Evolutionary conservation across 192 early-diverging fungal species (phyloP).

Genomic region (Coemansia sp.): DNA sequence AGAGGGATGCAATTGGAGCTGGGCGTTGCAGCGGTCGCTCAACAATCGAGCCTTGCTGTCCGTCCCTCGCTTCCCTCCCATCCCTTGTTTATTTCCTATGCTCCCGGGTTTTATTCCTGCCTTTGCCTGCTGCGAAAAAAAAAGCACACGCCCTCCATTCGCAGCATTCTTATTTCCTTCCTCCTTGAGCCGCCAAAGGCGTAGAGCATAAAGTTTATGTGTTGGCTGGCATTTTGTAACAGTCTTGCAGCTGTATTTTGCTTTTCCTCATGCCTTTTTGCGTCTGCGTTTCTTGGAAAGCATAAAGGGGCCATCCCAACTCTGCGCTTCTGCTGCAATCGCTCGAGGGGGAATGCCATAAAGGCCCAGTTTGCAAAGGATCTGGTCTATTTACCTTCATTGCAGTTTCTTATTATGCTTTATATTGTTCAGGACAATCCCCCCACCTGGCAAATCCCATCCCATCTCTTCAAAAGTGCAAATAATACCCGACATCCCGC

Average conservation of each 20-base stretch:
- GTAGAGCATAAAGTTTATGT: too few relatives aligned
- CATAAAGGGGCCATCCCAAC: too few relatives aligned
- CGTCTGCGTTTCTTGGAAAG: background rate
- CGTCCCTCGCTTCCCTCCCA: constrained; percentile 16
- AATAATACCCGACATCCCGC: constrained; percentile 1
- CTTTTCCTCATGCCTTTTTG: background rate
- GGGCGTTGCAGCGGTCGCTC: background rate
- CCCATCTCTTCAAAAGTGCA: background rate
- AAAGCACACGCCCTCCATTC: background rate
- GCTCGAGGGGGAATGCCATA: background rate
- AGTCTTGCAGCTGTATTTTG: background rate
- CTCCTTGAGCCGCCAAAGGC: too few relatives aligned
- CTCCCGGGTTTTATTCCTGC: constrained; percentile 6
- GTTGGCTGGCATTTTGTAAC: background rate
- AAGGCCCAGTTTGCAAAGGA: background rate
- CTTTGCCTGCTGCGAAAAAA: background rate
- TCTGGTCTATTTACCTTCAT: background rate
- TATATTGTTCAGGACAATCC: constrained; percentile 1
- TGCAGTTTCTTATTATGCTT: background rate
- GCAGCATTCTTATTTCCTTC: too few relatives aligned
- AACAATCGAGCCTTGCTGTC: background rate
- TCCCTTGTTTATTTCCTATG: constrained; percentile 12
- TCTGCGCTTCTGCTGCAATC: too few relatives aligned
- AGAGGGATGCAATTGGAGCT: constrained; percentile 2
- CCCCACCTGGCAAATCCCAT: background rate